phyloP scores from a whole-genome alignment of 352 stramenopile species.

The Lagenidium sp. region DNA sequence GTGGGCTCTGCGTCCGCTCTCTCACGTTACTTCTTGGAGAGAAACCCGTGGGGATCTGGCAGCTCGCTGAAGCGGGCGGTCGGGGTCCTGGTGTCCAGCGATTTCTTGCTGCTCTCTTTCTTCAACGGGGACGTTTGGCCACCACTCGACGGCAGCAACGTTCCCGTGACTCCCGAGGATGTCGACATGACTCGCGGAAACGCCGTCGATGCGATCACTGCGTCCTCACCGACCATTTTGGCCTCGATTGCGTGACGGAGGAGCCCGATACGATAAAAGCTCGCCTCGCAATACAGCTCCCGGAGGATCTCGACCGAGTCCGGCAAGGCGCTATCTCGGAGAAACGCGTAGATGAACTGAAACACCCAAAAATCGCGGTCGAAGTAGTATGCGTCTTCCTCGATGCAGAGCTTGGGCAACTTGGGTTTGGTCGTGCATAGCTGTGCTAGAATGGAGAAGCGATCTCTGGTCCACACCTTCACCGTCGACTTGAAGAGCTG shows the following conservation, averaged over 20 bases:
- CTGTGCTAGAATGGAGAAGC: slow-evolving; percentile 76
- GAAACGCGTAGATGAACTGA: slow-evolving; percentile 56
- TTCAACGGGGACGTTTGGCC: background rate
- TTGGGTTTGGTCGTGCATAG: slow-evolving; percentile 59
- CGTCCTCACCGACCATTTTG: slow-evolving; percentile 57
- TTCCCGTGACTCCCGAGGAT: background rate
- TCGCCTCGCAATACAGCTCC: slow-evolving; percentile 73
- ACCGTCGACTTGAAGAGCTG: slow-evolving; percentile 70
- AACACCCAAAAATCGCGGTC: slow-evolving; percentile 71
- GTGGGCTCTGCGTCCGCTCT: too few species aligned
- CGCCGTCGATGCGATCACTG: slow-evolving; percentile 12
- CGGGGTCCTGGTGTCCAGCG: slow-evolving; percentile 24
- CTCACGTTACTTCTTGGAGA: slow-evolving; percentile 27
- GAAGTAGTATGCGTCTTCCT: slow-evolving; percentile 60
- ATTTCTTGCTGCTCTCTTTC: slow-evolving; percentile 3
- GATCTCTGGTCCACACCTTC: slow-evolving; percentile 61
- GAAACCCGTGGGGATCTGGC: slow-evolving; percentile 61
- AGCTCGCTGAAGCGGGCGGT: slow-evolving; percentile 21
- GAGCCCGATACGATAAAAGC: slow-evolving; percentile 64
- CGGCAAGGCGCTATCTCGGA: slow-evolving; percentile 53
- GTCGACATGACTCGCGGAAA: background rate
- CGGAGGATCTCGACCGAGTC: slow-evolving; percentile 44
- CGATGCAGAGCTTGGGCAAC: slow-evolving; percentile 33
- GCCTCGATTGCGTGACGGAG: slow-evolving; percentile 69
- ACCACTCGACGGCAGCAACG: background rate